Evolutionary conservation across 192 early-diverging fungal genomes (phyloP), one percentile per base, ranked within the genome.

Genomic region (Radiomyces spectabilis): DNA sequence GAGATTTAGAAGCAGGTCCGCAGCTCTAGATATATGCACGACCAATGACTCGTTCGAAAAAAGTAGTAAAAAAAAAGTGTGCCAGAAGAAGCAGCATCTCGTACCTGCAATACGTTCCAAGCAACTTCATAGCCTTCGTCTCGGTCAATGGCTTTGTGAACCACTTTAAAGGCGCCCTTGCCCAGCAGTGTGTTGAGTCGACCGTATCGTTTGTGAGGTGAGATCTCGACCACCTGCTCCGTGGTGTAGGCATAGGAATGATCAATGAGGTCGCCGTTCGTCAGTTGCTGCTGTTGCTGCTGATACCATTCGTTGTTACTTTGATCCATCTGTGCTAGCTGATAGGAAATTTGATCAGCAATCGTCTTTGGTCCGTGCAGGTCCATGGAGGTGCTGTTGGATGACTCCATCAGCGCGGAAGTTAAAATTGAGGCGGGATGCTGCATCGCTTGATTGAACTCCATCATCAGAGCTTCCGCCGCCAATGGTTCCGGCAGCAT

Each of bases 51-150:
- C n/a, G n/a, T n/a, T n/a, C n/a, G n/a, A n/a, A n/a, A n/a, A n/a
- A n/a, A n/a, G n/a, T n/a, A n/a, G n/a, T n/a, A n/a, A n/a, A n/a
- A n/a, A n/a, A n/a, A n/a, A n/a, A n/a, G n/a, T n/a, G n/a, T n/a
- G n/a, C n/a, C n/a, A 32, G 13, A 15, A 42, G 7, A 15, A 6
- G 13, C 27, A 34, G 1, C 32, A 25, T 13, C 15, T 32, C 24
- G 46, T 48, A 57, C 55, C 34, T 57, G 55, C 30, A 57, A 33
- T 6, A 57, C 55, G 65, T 86, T 85, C 84, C 84, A 85, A 16
- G 84, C 84, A 5, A 85, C 81, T 61, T 85, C 84, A 19, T 85
- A 71, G 16, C 84, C 84, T 55, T 85, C 79, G 43, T 85, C 84
- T 18, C 77, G 66, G 47, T 85, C 84, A 63, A 84, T 76, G 15